Conservation (phyloP, 2,329 filamentous ascomycete species). For the Truncatella angustata region DNA sequence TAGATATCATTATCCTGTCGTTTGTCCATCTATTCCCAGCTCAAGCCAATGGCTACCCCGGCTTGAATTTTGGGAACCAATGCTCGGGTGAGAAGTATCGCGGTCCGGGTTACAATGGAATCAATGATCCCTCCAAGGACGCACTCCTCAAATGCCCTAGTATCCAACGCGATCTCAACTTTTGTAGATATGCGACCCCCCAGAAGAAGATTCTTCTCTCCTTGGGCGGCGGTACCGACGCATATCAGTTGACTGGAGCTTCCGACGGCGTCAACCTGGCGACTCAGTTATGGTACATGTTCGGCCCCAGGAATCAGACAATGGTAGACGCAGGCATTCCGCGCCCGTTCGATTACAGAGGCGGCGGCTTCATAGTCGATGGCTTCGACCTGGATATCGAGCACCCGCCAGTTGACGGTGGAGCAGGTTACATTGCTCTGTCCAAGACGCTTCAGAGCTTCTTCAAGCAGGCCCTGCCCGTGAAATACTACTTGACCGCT, state of each 20-base stretch:
- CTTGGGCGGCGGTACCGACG: slow-evolving; percentile 52
- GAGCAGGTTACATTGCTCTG: slow-evolving; percentile 28
- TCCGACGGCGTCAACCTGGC: slow-evolving; percentile 35
- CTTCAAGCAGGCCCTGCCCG: slow-evolving; percentile 18
- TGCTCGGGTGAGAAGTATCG: slow-evolving; percentile 32
- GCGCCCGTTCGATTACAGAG: slow-evolving; percentile 26
- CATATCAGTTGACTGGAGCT: slow-evolving; percentile 32
- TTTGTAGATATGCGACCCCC: slow-evolving; percentile 48
- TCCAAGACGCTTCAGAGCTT: slow-evolving; percentile 23
- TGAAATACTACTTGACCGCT: slow-evolving; percentile 34
- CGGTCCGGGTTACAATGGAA: slow-evolving; percentile 31
- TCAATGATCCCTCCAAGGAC: slow-evolving; percentile 28
- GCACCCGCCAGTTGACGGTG: slow-evolving; percentile 27
- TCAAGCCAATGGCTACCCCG: slow-evolving; percentile 40
- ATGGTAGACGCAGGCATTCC: slow-evolving; percentile 29
- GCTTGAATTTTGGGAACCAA: slow-evolving; percentile 40
- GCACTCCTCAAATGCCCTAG: slow-evolving; percentile 32
- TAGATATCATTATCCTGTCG: slow-evolving; percentile 42
- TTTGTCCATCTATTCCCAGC: slow-evolving; percentile 40
- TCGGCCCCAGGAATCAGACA: slow-evolving; percentile 33
- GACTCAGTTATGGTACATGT: slow-evolving; percentile 36
- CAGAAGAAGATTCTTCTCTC: slow-evolving; percentile 65
- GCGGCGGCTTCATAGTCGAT: slow-evolving; percentile 22
- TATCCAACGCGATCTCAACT: slow-evolving; percentile 32
- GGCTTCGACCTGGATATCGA: slow-evolving; percentile 30